These are phyloP conservation scores for Oryza glaberrima DNA, from an alignment of 176 grass and related monocot species.

Conservation along the genomic window DNA sequence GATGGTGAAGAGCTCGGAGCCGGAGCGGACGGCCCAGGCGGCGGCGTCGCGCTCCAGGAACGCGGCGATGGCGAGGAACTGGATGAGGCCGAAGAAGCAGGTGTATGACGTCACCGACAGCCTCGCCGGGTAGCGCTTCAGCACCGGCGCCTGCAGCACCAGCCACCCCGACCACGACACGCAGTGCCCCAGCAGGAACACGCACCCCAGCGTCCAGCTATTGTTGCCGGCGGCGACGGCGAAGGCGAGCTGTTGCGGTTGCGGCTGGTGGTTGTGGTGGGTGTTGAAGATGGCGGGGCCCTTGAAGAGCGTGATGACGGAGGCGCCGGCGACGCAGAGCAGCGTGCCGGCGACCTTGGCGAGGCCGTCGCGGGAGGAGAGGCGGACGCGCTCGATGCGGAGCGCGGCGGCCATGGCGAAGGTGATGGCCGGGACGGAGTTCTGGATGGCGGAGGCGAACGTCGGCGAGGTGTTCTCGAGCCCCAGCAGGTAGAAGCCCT, in stretches of 20 bases:
- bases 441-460: constrained; percentile 97
- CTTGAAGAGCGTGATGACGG: constrained; percentile 94
- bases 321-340: constrained; percentile 80
- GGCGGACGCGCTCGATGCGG: constrained; percentile 80
- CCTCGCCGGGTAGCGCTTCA: constrained; percentile 90
- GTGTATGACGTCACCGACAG: constrained; percentile 96
- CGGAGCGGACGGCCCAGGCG: constrained; percentile 85
- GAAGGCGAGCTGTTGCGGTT: constrained; percentile 6
- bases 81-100: constrained; percentile 97
- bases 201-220: constrained; percentile 89
- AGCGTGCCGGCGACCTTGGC: constrained; percentile 80
- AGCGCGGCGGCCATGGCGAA: constrained; percentile 93
- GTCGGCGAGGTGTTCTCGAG: constrained; percentile 91
- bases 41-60: constrained; percentile 89
- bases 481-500: constrained; percentile 94
- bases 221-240: constrained; percentile 39
- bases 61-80: constrained; percentile 95
- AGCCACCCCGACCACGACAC: constrained; percentile 98
- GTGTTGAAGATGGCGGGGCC: constrained; percentile 74
- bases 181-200: constrained; percentile 94
- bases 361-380: constrained; percentile 78
- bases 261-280: neutral
- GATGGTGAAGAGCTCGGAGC: constrained; percentile 89
- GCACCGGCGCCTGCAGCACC: constrained; percentile 91
- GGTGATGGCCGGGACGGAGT: constrained; percentile 98